Conservation (phyloP, 2,329 filamentous ascomycete species). For the Fusarium euwallaceae region DNA sequence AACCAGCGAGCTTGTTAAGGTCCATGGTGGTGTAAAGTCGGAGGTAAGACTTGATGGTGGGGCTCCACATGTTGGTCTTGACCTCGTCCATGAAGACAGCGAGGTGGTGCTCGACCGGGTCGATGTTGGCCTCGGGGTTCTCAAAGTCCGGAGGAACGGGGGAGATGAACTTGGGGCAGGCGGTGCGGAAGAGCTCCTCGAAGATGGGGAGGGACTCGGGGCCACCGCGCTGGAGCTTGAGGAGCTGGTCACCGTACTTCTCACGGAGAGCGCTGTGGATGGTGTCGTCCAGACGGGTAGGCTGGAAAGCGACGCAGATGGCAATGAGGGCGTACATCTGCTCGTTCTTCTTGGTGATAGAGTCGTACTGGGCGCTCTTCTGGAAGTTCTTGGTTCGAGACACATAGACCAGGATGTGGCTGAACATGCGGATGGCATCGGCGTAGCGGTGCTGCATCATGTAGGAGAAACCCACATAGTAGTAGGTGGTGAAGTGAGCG, state of each 20-base stretch:
- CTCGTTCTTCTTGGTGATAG: conserved; percentile 99
- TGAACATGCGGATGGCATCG: conserved; percentile 99
- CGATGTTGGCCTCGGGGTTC: conserved; percentile 93
- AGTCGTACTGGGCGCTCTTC: conserved; percentile 98
- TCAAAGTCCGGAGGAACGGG: conserved; percentile 98
- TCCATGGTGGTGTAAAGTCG: conserved; percentile 99
- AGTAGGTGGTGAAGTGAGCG: conserved; percentile 99
- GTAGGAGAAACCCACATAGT: conserved; percentile 99
- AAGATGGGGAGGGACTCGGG: conserved; percentile 96
- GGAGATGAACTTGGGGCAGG: conserved; percentile 99
- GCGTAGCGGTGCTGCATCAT: conserved; percentile 99
- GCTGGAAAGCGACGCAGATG: conserved; percentile 98
- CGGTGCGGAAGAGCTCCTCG: conserved; percentile 95
- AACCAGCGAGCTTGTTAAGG: conserved; percentile 95
- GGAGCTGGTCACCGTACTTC: conserved; percentile 99
- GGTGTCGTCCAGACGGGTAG: conserved; percentile 96
- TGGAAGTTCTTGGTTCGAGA: conserved; percentile 99
- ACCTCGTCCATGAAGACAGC: conserved; percentile 99
- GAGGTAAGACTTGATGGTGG: conserved; percentile 97
- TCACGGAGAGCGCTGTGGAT: conserved; percentile 98
- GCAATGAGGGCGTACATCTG: conserved; percentile 99
- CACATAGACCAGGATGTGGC: conserved; percentile 99
- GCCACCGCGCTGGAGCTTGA: conserved; percentile 95
- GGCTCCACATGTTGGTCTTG: conserved; percentile 98
- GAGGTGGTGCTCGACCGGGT: conserved; percentile 97